Evolutionary conservation across 164 flowering plant genomes (phyloP), one percentile per base, ranked within the genome.

Genomic region (Stephania yunnanensis): DNA sequence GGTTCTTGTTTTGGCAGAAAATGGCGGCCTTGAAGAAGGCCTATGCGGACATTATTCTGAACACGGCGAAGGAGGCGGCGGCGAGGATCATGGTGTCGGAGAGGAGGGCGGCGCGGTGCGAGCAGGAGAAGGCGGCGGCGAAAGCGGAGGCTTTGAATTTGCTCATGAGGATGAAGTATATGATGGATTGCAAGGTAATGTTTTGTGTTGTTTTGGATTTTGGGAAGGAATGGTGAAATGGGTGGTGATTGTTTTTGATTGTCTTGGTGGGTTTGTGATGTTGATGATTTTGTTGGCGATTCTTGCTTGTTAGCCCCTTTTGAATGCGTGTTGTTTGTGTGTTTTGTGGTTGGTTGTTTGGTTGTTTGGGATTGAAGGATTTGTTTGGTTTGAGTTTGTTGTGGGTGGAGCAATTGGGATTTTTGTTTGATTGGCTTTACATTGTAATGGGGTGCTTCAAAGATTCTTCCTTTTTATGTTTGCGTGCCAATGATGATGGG

Each of bases 61-160:
- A 87, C 78, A 90, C 89, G 48, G 87, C 97, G 15, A 90, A 91
- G 74, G 97, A 91, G 84, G 98, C 97, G 58, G 94, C 98, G 52
- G 87, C 88, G 45, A 84, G 93, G 77, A 80, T 92, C 68, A 87
- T 92, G 90, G 83, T 76, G 19, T 84, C 92, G 10, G 98, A 92
- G 87, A 78, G 87, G 53, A 91, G 81, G 78, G 88, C 97, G 15
- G 19, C 73, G 22, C 79, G 84, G 42, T 87, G 77, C 76, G 89
- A 89, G 80, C 84, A 80, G 63, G 95, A 90, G 71, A 84, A 91
- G 4, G 63, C 46, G 66, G 73, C 69, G 19, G 83, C 89, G 8
- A 94, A 89, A 72, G 96, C 87, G 9, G 97, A 94, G 81, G 84
- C 89, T 15, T 78, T 92, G 66, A 84, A 84, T 48, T 85, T 88